These are phyloP conservation scores for Coemansia sp. DNA, from an alignment of 192 early-diverging fungal species.

Conservation along the genomic window DNA sequence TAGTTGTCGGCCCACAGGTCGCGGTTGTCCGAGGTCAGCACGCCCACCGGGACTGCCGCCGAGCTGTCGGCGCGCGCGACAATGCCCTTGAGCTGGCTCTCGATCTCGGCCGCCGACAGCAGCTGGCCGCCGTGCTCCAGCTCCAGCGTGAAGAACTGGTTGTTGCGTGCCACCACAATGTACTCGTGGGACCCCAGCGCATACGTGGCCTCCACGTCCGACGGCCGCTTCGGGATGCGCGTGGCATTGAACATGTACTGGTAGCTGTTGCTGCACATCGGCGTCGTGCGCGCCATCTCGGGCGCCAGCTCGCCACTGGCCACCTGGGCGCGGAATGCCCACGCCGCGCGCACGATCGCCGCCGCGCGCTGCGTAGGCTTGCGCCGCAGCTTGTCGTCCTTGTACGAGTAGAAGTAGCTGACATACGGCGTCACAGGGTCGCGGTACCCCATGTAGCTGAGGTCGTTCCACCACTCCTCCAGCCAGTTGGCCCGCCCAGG, in stretches of 20 bases:
- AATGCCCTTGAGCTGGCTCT: conserved; percentile 66
- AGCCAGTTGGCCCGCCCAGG: conserved; percentile 82
- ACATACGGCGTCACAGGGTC: conserved; percentile 96
- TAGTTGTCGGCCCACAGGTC: conserved; percentile 88
- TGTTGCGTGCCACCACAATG: conserved; percentile 82
- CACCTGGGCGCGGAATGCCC: conserved; percentile 79
- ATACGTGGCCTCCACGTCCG: conserved; percentile 68
- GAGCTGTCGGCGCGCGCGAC: conserved; percentile 60
- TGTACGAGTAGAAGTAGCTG: conserved; percentile 93
- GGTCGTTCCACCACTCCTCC: conserved; percentile 97
- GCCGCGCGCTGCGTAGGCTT: conserved; percentile 81
- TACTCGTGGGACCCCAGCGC: conserved; percentile 75
- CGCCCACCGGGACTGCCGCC: conserved; percentile 73
- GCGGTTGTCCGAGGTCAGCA: conserved; percentile 88
- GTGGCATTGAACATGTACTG: conserved; percentile 96
- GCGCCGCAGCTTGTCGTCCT: conserved; percentile 78
- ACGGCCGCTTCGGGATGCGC: conserved; percentile 81
- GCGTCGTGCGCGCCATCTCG: conserved; percentile 69
- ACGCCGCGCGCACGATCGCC: conserved; percentile 78
- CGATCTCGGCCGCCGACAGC: conserved; percentile 78
- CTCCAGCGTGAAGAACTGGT: conserved; percentile 82
- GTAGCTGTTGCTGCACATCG: conserved; percentile 88
- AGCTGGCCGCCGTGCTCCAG: conserved; percentile 69
- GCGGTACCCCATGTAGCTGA: conserved; percentile 90
- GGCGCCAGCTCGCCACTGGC: conserved; percentile 72